Evolutionary conservation across 2,329 filamentous ascomycete genomes (phyloP).

Genomic region (Neoscytalidium dimidiatum): DNA sequence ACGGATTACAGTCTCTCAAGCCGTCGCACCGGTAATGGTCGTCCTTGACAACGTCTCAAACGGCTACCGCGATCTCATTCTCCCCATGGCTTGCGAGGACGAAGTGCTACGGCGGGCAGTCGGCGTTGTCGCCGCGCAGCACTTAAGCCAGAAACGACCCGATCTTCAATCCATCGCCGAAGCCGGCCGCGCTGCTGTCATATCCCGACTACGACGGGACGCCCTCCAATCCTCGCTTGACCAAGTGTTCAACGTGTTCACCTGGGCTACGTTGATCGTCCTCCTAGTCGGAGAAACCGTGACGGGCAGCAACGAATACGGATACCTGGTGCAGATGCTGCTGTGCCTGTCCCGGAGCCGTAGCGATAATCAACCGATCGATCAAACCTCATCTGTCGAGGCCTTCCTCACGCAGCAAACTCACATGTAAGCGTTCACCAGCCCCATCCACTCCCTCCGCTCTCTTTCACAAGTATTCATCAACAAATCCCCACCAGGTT

Average conservation of each 20-base stretch:
- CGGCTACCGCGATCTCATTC: conserved; percentile 42
- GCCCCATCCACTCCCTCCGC: too few relatives aligned
- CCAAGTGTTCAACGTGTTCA: conserved; percentile 39
- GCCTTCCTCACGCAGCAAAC: conserved; percentile 21
- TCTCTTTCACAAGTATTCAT: background rate
- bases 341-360: conserved; percentile 28
- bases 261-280: conserved; percentile 41
- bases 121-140: conserved; percentile 43
- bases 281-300: conserved; percentile 46
- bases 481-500: conserved; percentile 21
- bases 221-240: conserved; percentile 30
- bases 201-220: conserved; percentile 37
- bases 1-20: conserved; percentile 34
- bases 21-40: conserved; percentile 44
- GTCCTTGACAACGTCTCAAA: conserved; percentile 39
- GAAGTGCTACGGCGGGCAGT: conserved; percentile 39
- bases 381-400: background rate
- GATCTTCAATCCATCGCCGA: conserved; percentile 36
- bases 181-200: conserved; percentile 37
- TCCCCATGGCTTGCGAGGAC: conserved; percentile 44
- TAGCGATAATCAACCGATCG: background rate
- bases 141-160: conserved; percentile 36
- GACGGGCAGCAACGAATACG: conserved; percentile 42
- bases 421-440: background rate
- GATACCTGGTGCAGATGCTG: conserved; percentile 41